Evolutionary conservation across 352 stramenopile species (phyloP).

Genomic region (Hyaloperonospora brassicae): DNA sequence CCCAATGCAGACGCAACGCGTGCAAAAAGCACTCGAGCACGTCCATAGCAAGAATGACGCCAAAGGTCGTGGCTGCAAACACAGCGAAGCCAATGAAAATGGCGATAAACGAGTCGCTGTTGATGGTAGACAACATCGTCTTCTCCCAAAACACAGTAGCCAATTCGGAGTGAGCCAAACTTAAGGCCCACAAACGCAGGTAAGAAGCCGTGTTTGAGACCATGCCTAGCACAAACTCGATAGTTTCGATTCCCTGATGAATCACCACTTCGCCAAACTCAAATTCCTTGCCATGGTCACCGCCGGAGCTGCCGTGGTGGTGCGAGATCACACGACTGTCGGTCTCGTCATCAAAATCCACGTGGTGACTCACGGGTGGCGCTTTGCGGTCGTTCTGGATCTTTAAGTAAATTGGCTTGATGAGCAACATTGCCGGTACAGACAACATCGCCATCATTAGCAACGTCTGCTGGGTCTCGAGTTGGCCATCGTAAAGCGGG

Average conservation of each 20-base stretch:
- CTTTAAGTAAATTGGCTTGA: conserved; percentile 92
- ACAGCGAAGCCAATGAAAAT: conserved; percentile 93
- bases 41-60: conserved; percentile 98
- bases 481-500: conserved; percentile 93
- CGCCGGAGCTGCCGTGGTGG: conserved; percentile 33
- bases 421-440: conserved; percentile 93
- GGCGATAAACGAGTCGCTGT: conserved; percentile 93
- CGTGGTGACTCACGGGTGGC: conserved; percentile 50
- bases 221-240: conserved; percentile 99
- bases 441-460: conserved; percentile 92
- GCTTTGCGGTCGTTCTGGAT: conserved; percentile 57
- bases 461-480: conserved; percentile 82
- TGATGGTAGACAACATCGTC: conserved; percentile 95
- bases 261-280: conserved; percentile 97
- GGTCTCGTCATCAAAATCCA: conserved; percentile 76
- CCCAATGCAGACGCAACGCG: conserved; percentile 98
- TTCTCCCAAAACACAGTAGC: conserved; percentile 97
- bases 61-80: conserved; percentile 93
- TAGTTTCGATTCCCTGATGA: conserved; percentile 99
- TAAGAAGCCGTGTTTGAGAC: conserved; percentile 99
- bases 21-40: conserved; percentile 99
- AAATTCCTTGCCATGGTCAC: conserved; percentile 74
- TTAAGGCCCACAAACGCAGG: conserved; percentile 98
- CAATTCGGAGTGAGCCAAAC: conserved; percentile 94
- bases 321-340: conserved; percentile 47